Evolutionary conservation across 768 basidiomycete genomes (phyloP).

Genomic region (Agrocybe praecox): DNA sequence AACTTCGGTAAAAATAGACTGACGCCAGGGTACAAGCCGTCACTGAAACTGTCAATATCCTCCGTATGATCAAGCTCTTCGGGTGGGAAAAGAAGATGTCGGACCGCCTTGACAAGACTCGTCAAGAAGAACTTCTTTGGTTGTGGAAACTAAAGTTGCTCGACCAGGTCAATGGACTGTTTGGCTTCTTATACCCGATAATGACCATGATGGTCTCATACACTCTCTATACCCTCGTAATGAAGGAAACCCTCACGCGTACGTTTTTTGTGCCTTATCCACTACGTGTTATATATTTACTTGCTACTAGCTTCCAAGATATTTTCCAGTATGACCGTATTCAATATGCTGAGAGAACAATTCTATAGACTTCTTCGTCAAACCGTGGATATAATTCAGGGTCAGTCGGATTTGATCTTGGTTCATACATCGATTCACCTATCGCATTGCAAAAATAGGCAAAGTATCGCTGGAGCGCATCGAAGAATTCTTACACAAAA

Average conservation of each 20-base stretch:
- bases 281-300: not conserved
- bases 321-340: slow-evolving; percentile 59
- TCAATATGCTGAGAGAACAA: slow-evolving; percentile 59
- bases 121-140: slow-evolving; percentile 60
- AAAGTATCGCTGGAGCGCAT: slow-evolving; percentile 9
- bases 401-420: not conserved
- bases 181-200: slow-evolving; percentile 60
- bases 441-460: not conserved
- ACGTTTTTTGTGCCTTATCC: not conserved
- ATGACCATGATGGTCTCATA: slow-evolving; percentile 70
- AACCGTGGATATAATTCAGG: slow-evolving; percentile 19
- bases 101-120: slow-evolving; percentile 50
- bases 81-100: slow-evolving; percentile 64
- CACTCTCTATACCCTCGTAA: slow-evolving; percentile 49
- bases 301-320: slow-evolving; percentile 37
- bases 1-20: slow-evolving; percentile 16
- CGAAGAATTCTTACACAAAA: slow-evolving; percentile 2
- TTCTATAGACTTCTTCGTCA: slow-evolving; percentile 37
- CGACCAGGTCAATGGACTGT: not conserved
- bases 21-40: slow-evolving; percentile 65
- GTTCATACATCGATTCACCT: not conserved
- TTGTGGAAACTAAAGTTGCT: slow-evolving; percentile 49
- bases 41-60: slow-evolving; percentile 59
- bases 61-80: slow-evolving; percentile 74
- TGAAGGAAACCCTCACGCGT: slow-evolving; percentile 37